These are phyloP conservation scores for Dioszegia aurantiaca DNA, from an alignment of 768 basidiomycete species.

Conservation along the genomic window DNA sequence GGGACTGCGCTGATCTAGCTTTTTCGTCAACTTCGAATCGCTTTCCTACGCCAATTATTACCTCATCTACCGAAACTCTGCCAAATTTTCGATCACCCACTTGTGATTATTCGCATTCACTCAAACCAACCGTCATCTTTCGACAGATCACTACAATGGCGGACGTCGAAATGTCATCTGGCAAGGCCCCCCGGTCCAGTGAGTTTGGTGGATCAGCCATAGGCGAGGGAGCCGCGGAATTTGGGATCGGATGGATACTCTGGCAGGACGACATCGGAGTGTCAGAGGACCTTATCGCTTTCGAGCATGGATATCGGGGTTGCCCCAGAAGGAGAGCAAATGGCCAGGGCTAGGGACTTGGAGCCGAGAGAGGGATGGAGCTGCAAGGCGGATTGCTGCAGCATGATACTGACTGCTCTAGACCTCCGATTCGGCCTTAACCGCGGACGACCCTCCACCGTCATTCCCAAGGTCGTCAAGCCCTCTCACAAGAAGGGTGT, in stretches of 20 bases:
- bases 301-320: no score
- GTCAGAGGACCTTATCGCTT: no score
- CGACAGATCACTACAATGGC: constrained; percentile 38
- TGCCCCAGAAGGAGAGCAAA: no score
- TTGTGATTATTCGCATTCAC: not conserved
- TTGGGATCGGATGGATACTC: constrained; percentile 4
- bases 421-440: constrained; percentile 82
- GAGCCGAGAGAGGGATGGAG: no score
- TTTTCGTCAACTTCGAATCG: not conserved
- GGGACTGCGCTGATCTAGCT: constrained; percentile 17
- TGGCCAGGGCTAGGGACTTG: no score
- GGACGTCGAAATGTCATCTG: constrained; percentile 48
- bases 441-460: constrained; percentile 83
- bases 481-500: constrained; percentile 92
- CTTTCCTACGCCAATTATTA: not conserved
- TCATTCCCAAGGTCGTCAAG: constrained; percentile 68
- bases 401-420: constrained; percentile 48
- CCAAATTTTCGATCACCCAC: not conserved
- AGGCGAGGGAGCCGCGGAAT: constrained; percentile 1
- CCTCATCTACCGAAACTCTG: constrained; percentile 8
- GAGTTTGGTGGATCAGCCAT: constrained; percentile 17
- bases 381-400: not conserved
- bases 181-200: constrained; percentile 43
- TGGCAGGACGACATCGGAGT: not conserved
- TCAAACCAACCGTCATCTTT: not conserved